Evolutionary conservation across 176 grass and related monocot species (phyloP), one percentile per base, ranked within the genome.

Genomic region (Stipa capillata): DNA sequence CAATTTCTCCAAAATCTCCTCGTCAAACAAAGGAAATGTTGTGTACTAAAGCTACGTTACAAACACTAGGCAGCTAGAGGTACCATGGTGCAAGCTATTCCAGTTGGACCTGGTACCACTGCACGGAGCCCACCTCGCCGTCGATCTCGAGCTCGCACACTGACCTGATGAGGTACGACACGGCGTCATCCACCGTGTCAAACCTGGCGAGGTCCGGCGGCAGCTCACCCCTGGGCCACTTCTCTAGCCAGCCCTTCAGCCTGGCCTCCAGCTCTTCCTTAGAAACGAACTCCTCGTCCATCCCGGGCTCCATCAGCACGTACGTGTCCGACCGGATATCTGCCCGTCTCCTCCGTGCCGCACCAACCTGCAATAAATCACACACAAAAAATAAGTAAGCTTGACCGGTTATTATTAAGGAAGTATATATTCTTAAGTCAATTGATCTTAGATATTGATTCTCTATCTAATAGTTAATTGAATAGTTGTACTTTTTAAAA

Each of bases 21-120:
- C 56, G 25, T 31, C 55, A 27, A n/a, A n/a, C n/a, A n/a, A n/a
- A n/a, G n/a, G n/a, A n/a, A n/a, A n/a, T n/a, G n/a, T n/a, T n/a
- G n/a, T n/a, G n/a, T n/a, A n/a, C n/a, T n/a, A n/a, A n/a, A n/a
- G n/a, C n/a, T n/a, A n/a, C n/a, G n/a, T n/a, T n/a, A n/a, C n/a
- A n/a, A n/a, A n/a, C n/a, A n/a, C n/a, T n/a, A n/a, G n/a, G n/a
- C n/a, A n/a, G n/a, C n/a, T n/a, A n/a, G n/a, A n/a, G n/a, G n/a
- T n/a, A n/a, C n/a, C n/a, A n/a, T n/a, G n/a, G n/a, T n/a, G n/a
- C n/a, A n/a, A n/a, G 4, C 56, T 78, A 90, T 47, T 97, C 89
- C 37, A 92, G 65, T 40, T 74, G 79, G 51, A 94, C 94, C 85
- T 97, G 89, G 72, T 92, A 98, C 92, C 95, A 98, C 80, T 98